These are phyloP conservation scores for Astrephomene gubernaculifera DNA, from an alignment of 139 green algal genomes.

Conservation along the genomic window DNA sequence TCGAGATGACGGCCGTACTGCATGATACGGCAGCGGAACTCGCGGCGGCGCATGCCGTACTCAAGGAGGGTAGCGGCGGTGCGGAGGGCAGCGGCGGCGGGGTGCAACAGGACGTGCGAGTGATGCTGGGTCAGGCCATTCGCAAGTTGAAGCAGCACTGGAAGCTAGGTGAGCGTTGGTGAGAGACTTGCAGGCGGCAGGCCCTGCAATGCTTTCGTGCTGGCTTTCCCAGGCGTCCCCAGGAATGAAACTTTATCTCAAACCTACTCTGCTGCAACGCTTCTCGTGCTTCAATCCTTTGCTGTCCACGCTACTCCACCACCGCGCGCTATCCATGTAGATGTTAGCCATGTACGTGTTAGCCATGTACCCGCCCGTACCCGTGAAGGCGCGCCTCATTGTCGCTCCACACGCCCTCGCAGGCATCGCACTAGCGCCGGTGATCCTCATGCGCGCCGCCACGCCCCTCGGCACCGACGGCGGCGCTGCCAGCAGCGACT, in stretches of 20 bases:
- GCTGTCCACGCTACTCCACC: no score
- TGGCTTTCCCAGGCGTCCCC: no score
- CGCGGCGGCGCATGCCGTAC: constrained; percentile 43
- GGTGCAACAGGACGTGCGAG: constrained; percentile 45
- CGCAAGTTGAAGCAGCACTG: constrained; percentile 75
- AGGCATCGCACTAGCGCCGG: constrained; percentile 58
- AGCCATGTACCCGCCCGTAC: no score
- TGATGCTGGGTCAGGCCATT: constrained; percentile 69
- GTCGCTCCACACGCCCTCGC: no score
- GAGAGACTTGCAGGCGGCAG: no score
- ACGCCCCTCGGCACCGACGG: constrained; percentile 33
- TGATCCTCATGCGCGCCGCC: constrained; percentile 55
- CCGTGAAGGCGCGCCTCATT: no score
- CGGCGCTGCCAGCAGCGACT: neutral
- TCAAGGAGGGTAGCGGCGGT: constrained; percentile 12
- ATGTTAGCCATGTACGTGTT: no score
- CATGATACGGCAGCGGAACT: constrained; percentile 62
- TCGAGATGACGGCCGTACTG: constrained; percentile 46
- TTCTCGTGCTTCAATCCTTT: no score
- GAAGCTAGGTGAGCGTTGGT: constrained; percentile 58
- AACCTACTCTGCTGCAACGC: no score
- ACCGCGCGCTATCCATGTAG: no score
- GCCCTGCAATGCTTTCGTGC: no score
- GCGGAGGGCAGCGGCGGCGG: neutral
- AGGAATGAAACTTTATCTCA: no score